These are phyloP conservation scores for Lentinus brumalis DNA, from an alignment of 768 basidiomycete genomes.

Conservation along the genomic window DNA sequence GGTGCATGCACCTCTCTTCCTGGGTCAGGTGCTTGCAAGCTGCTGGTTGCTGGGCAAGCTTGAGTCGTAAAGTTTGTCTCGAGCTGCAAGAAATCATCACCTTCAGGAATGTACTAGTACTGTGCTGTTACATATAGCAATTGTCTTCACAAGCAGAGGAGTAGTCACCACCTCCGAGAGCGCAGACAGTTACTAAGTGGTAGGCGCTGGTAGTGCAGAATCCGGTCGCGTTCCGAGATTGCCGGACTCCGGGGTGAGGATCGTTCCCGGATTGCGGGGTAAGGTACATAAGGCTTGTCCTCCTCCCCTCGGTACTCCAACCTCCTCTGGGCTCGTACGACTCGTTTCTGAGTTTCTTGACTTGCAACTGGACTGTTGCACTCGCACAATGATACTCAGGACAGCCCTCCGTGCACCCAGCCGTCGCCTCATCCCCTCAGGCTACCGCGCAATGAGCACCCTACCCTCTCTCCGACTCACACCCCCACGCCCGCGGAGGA, in stretches of 20 bases:
- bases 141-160: not conserved
- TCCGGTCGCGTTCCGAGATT: conserved; percentile 15
- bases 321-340: not conserved
- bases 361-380: not conserved
- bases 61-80: conserved; percentile 14
- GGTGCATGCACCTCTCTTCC: conserved; percentile 33
- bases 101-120: not conserved
- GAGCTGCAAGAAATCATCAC: not conserved
- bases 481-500: conserved; percentile 64
- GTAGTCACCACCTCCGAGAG: no score
- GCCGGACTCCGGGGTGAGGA: not conserved
- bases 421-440: conserved; percentile 10
- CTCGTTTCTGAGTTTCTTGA: not conserved
- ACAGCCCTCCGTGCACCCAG: conserved; percentile 3
- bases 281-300: not conserved
- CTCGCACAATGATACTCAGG: conserved; percentile 11
- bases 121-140: not conserved
- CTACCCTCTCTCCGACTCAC: conserved; percentile 50
- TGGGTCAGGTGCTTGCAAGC: conserved; percentile 29
- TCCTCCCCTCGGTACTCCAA: not conserved
- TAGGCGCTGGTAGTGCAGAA: not conserved
- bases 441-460: conserved; percentile 18
- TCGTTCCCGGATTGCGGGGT: conserved; percentile 9
- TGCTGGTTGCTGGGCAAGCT: conserved; percentile 32
- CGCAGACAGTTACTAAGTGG: not conserved